These are phyloP conservation scores for Berberis thunbergii DNA, from an alignment of 164 flowering plant species.

Conservation along the genomic window DNA sequence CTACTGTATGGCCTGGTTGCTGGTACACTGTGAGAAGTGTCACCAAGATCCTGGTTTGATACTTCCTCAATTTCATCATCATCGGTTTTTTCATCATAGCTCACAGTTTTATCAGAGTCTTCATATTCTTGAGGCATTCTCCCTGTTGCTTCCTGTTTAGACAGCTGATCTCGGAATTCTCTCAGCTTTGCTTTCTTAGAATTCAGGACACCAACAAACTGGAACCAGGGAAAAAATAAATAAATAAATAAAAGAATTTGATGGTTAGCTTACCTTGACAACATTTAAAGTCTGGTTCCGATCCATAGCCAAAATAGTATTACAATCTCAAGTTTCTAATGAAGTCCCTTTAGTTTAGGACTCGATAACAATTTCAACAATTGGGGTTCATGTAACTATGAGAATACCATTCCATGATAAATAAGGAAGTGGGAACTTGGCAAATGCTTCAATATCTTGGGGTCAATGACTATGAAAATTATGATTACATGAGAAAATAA, in stretches of 20 bases:
- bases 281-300: no score
- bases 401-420: no score
- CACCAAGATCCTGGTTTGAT: conserved; percentile 13
- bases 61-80: conserved; percentile 30
- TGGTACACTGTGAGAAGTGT: conserved; percentile 32
- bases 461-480: no score
- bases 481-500: no score
- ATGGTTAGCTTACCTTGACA: not conserved
- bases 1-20: conserved; percentile 27
- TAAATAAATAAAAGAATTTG: not conserved
- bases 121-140: conserved; percentile 36
- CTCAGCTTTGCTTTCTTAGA: conserved; percentile 81
- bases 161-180: conserved; percentile 51
- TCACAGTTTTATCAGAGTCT: conserved; percentile 55
- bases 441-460: no score
- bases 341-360: no score
- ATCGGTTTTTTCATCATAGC: conserved; percentile 40
- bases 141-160: conserved; percentile 10
- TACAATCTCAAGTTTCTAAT: no score
- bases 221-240: conserved; percentile 6
- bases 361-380: no score
- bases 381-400: no score
- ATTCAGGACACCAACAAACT: conserved; percentile 75
- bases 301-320: no score
- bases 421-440: no score